Base-by-base conservation (phyloP, 306 rosid species). In the Astragalus membranaceus region DNA sequence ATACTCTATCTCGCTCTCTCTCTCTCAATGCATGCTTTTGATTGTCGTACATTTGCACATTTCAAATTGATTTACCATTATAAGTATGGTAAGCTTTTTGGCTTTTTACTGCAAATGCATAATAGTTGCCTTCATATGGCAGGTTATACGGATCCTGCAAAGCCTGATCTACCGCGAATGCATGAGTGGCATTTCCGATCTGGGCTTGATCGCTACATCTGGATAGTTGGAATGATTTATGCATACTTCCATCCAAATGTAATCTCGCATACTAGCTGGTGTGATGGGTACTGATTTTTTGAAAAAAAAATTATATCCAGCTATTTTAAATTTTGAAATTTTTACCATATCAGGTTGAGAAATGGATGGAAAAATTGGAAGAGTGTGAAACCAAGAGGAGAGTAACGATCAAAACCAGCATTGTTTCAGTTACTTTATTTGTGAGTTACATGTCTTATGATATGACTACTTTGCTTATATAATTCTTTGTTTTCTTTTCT, bases 111-210 rank as follows among this genome's bases (percentile, higher is more conserved):
- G 60, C 57, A 47, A 68, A 16, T 78, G 64, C 50, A 30, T 78
- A 79, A 49, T 12, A 56, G 55, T 16, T 52, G 54, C 36, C 46
- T 75, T 69, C 67, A 13, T 55, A 43, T 79, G 73, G 70, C 87
- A 91, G 97, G 95, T 67, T 95, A 95, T 83, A 86, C 91, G 3
- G 99, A 95, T 88, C 99, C 99, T 77, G 96, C 96, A 63, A 95
- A 95, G 81, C 89, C 92, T 13, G 96, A 91, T 78, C 85, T 88
- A 74, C 87, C 95, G 58, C 85, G 84, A 61, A 67, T 95, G 78
- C 99, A 95, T 72, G 99, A 95, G 69, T 95, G 99, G 99, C 97
- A 95, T 83, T 95, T 95, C 84, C 85, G 99, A 91, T 91, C 99
- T 71, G 99, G 99, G 79, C 96, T 95, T 75, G 99, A 95, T 86